Evolutionary conservation across 2,329 filamentous ascomycete genomes (phyloP), one percentile per base, ranked within the genome.

Genomic region (Fusarium sp.): DNA sequence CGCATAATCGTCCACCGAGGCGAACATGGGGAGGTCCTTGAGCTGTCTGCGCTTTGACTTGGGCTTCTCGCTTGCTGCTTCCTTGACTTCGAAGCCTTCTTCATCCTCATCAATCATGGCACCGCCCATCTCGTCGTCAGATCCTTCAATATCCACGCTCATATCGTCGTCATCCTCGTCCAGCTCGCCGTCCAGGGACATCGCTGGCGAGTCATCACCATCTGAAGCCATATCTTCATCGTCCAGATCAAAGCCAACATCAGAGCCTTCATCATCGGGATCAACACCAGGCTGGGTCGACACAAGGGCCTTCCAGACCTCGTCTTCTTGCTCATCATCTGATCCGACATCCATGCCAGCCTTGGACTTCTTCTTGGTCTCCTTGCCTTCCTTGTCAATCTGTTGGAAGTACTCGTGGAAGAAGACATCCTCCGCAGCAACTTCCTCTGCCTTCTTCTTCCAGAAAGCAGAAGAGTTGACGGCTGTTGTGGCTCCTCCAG

Each of bases 401-500:
- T 90, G 88, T 64, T 89, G 90, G 82, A 99, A 99, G 87, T 99
- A 99, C 72, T 93, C 90, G 80, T 99, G 96, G 88, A 99, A 99
- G 88, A 99, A 99, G 41, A 94, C 92, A 78, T 99, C 96, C 71
- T 99, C 94, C 1, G 90, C 93, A 5, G 92, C 90, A 46, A 99
- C 91, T 56, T 98, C 90, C 69, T 93, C 90, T n/a, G 88, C 86
- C 82, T 93, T 94, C 87, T 93, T 93, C 75, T 90, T 91, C 93
- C 94, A 97, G 85, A 99, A 99, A 5, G 89, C 85, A 68, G 97
- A 92, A 2, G 91, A 91, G 81, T 99, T 99, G 79, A 99, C 86
- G 8, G 82, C 78, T 11, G 78, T 72, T 55, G 78, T 73, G 59
- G 78, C 66, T 48, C 77, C 74, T 18, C 79, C 80, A 18, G 81